Evolutionary conservation across 2,329 filamentous ascomycete genomes (phyloP).

Genomic region (Pyrenochaeta sp.): DNA sequence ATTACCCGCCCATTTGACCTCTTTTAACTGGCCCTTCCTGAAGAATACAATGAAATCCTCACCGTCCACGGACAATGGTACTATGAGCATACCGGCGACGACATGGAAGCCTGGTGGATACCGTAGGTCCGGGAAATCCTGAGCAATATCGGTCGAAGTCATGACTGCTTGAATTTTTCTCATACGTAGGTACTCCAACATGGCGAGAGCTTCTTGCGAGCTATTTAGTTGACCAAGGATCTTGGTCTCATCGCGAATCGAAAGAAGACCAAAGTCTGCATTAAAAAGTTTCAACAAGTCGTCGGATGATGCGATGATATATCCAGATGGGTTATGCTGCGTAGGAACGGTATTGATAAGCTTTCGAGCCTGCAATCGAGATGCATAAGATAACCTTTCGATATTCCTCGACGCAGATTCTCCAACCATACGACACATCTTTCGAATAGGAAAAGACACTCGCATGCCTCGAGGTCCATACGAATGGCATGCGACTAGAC

Average conservation of each 20-base stretch:
- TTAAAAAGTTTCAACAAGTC: conserved; percentile 85
- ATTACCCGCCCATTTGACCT: conserved; percentile 87
- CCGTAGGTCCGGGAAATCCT: conserved; percentile 81
- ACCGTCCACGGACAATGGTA: conserved; percentile 79
- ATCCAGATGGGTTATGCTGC: conserved; percentile 82
- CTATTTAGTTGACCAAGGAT: conserved; percentile 78
- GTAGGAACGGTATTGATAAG: conserved; percentile 86
- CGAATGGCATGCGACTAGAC: conserved; percentile 83
- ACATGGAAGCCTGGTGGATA: conserved; percentile 81
- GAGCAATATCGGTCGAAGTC: conserved; percentile 76
- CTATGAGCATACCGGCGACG: conserved; percentile 81
- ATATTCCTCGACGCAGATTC: conserved; percentile 89
- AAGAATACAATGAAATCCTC: conserved; percentile 92
- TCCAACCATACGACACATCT: conserved; percentile 88
- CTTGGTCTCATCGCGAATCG: conserved; percentile 88
- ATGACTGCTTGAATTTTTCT: conserved; percentile 77
- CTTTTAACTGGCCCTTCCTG: conserved; percentile 75
- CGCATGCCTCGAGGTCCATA: conserved; percentile 83
- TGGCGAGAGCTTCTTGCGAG: conserved; percentile 81
- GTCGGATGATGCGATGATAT: conserved; percentile 89
- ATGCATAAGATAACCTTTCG: conserved; percentile 85
- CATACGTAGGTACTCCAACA: conserved; percentile 85
- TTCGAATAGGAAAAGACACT: conserved; percentile 89
- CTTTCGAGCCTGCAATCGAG: conserved; percentile 83
- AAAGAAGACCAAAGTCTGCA: conserved; percentile 85